Conservation (phyloP, 192 early-diverging fungal species). For the Thamnidium elegans region DNA sequence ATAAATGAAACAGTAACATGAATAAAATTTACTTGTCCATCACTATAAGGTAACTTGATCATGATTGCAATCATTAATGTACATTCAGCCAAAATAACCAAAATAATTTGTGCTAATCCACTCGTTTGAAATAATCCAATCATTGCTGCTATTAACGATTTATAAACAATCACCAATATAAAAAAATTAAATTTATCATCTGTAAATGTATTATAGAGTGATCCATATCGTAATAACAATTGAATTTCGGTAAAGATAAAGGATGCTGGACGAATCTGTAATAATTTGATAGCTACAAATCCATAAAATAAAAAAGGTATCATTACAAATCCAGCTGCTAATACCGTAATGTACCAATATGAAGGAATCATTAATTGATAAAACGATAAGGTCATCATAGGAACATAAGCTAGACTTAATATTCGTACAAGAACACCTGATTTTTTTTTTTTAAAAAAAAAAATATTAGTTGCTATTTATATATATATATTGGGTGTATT, state of each 20-base stretch:
- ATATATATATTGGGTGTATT: neutral
- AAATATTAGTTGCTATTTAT: neutral
- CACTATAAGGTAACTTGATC: conserved; percentile 42
- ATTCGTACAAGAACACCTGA: conserved; percentile 43
- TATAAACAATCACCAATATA: conserved; percentile 18
- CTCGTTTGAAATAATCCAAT: conserved; percentile 41
- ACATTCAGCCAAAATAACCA: conserved; percentile 38
- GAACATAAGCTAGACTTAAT: conserved; percentile 40
- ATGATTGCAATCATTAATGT: conserved; percentile 37
- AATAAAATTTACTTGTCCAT: conserved; percentile 37
- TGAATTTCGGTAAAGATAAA: conserved; percentile 38
- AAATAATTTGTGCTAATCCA: conserved; percentile 44
- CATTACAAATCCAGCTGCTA: conserved; percentile 34
- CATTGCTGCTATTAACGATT: conserved; percentile 37
- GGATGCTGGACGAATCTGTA: conserved; percentile 31
- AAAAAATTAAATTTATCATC: conserved; percentile 26
- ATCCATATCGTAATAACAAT: conserved; percentile 41
- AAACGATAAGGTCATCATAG: conserved; percentile 40
- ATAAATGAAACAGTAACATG: conserved; percentile 33
- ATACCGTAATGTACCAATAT: conserved; percentile 25
- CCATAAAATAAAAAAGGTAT: conserved; percentile 30
- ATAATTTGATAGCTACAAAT: conserved; percentile 37
- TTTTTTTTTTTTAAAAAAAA: neutral
- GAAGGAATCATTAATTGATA: conserved; percentile 48
- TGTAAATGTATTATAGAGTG: conserved; percentile 46